A percentile compares a stretch with the other conserved stretches of the same genome.
Conservation (phyloP, 306 rosid genomes). For the Macrotyloma uniflorum region DNA sequence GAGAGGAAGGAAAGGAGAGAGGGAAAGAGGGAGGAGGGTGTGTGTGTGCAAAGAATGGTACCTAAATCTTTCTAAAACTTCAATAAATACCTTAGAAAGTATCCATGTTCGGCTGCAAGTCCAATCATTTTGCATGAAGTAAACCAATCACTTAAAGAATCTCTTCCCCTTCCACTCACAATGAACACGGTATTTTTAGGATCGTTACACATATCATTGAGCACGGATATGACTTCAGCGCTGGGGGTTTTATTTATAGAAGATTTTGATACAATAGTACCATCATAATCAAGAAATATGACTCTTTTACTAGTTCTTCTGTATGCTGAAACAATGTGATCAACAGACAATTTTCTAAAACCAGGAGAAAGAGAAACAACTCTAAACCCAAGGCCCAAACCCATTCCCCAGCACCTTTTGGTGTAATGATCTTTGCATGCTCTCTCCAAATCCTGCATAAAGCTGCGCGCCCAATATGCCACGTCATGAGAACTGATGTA, state of each 20-base stretch:
- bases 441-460: conserved; percentile 75
- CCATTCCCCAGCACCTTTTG: conserved; percentile 77
- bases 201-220: conserved; percentile 68
- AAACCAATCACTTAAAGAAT: conserved; percentile 69
- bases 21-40: not conserved
- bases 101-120: conserved; percentile 89
- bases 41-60: not conserved
- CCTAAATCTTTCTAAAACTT: conserved; percentile 3
- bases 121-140: conserved; percentile 65
- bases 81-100: conserved; percentile 65
- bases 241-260: conserved; percentile 64
- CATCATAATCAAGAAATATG: conserved; percentile 82
- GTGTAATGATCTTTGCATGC: conserved; percentile 73
- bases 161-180: conserved; percentile 80
- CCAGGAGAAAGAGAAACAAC: conserved; percentile 69
- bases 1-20: not conserved
- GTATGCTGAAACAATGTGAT: conserved; percentile 63
- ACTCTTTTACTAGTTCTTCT: conserved; percentile 62
- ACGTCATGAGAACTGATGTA: conserved; percentile 84
- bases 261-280: conserved; percentile 66
- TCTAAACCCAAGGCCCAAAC: conserved; percentile 71
- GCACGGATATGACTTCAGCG: conserved; percentile 58
- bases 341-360: conserved; percentile 65
- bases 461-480: conserved; percentile 83
- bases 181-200: conserved; percentile 67